Percentiles rank a stretch among this genome's conserved stretches.
phyloP scores from a whole-genome alignment of 2,329 filamentous ascomycete genomes.

The Scopulariopsis brevicaulis region DNA sequence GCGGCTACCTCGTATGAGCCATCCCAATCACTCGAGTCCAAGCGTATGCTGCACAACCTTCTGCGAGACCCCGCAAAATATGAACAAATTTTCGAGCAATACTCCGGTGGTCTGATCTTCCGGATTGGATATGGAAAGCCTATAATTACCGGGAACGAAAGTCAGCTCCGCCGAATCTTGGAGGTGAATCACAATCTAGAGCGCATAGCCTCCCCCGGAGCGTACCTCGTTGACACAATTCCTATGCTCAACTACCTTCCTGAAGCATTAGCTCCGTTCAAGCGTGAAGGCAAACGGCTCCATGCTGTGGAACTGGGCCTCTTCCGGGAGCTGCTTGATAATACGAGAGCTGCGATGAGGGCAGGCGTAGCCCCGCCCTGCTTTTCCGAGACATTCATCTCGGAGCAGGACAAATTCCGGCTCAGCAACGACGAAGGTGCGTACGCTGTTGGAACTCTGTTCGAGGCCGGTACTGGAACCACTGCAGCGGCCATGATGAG shows the following conservation, averaged over 20 bases:
- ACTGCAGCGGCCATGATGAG: constrained; percentile 10
- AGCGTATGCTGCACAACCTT: neutral
- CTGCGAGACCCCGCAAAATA: neutral
- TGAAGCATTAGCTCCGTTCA: neutral
- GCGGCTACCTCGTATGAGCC: neutral
- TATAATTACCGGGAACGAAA: neutral
- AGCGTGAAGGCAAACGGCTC: neutral
- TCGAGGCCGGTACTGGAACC: neutral
- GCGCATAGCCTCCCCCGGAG: neutral
- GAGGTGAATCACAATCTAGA: neutral
- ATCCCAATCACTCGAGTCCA: neutral
- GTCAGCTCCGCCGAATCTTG: neutral
- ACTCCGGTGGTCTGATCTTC: neutral
- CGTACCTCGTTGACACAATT: neutral
- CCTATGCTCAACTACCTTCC: neutral
- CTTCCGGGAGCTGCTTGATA: neutral
- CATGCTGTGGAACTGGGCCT: neutral
- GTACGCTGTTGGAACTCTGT: neutral
- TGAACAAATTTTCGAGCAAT: neutral
- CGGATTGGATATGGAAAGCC: neutral
- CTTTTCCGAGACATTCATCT: neutral
- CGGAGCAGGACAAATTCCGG: neutral
- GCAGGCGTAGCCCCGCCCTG: neutral
- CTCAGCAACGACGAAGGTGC: neutral
- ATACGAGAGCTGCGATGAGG: neutral